Evolutionary conservation across 2,329 filamentous ascomycete species (phyloP).

Genomic region (Aspergillus brunneoviolaceus): DNA sequence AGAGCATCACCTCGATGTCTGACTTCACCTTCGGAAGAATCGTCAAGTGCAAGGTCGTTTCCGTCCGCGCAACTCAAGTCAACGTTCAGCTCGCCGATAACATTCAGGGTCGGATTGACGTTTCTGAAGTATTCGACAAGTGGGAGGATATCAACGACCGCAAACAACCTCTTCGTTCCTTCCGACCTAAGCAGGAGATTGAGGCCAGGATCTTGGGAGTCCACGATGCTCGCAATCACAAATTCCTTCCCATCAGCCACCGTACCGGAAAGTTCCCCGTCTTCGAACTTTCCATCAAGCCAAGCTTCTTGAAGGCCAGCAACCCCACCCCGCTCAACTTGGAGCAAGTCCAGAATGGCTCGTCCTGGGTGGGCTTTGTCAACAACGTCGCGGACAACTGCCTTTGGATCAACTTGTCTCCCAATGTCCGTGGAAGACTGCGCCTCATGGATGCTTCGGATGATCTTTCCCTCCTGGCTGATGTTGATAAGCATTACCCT

Average conservation of each 20-base stretch:
- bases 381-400: constrained; percentile 81
- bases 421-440: constrained; percentile 81
- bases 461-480: constrained; percentile 74
- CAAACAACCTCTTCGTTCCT: constrained; percentile 75
- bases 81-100: constrained; percentile 88
- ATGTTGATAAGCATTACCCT: constrained; percentile 78
- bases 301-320: constrained; percentile 53
- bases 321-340: constrained; percentile 67
- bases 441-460: constrained; percentile 81
- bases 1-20: constrained; percentile 61
- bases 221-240: constrained; percentile 85
- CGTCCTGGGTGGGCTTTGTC: constrained; percentile 76
- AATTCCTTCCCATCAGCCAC: constrained; percentile 88
- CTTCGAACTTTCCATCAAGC: constrained; percentile 82
- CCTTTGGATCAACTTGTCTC: constrained; percentile 88
- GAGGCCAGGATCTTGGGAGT: constrained; percentile 78
- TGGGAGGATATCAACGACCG: constrained; percentile 84
- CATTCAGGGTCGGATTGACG: constrained; percentile 86
- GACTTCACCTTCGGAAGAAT: constrained; percentile 73
- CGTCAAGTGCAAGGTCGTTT: constrained; percentile 75
- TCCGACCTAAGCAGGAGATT: constrained; percentile 69
- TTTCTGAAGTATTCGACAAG: constrained; percentile 83
- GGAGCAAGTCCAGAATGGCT: constrained; percentile 69
- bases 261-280: constrained; percentile 74
- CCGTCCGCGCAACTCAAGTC: constrained; percentile 85